A percentile compares a stretch with the other conserved stretches of the same genome.
phyloP scores from a whole-genome alignment of 1,284 basidiomycete species.

The Lignosus rhinocerotis region DNA sequence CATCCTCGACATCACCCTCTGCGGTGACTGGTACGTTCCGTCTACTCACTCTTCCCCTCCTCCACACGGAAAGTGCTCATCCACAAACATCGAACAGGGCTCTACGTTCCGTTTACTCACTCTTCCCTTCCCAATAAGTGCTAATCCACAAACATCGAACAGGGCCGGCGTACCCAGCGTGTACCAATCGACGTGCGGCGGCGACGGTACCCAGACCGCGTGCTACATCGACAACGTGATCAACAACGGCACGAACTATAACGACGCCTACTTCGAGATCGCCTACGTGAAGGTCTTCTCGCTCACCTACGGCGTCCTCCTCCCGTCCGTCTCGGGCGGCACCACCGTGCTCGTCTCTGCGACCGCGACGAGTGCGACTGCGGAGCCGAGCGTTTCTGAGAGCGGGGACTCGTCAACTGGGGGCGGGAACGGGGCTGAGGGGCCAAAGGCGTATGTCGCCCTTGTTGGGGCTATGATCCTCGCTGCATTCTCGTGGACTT shows the following conservation, averaged over 20 bases:
- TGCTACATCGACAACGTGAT: constrained; percentile 55
- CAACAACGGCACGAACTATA: constrained; percentile 48
- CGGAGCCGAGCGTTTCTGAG: neutral
- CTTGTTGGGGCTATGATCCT: constrained; percentile 10
- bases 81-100: constrained; percentile 37
- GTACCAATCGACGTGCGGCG: constrained; percentile 43
- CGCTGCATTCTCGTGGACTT: constrained; percentile 13
- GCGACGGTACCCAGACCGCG: constrained; percentile 29
- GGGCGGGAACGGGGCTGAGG: neutral
- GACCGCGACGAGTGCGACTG: constrained; percentile 10
- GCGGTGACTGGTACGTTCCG: constrained; percentile 47
- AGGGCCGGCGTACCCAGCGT: constrained; percentile 49
- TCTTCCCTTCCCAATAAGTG: neutral
- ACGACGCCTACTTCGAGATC: constrained; percentile 54
- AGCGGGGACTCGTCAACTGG: neutral
- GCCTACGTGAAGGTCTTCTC: constrained; percentile 48
- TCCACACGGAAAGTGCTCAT: neutral
- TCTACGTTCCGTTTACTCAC: constrained; percentile 25
- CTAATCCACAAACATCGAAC: neutral
- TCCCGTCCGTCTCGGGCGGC: constrained; percentile 15
- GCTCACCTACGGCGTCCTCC: constrained; percentile 24
- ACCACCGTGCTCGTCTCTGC: constrained; percentile 21
- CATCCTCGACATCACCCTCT: constrained; percentile 59
- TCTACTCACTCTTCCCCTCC: neutral
- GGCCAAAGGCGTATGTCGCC: constrained; percentile 4